Conservation (phyloP, 2,329 filamentous ascomycete species). For the Penicillium digitatum region DNA sequence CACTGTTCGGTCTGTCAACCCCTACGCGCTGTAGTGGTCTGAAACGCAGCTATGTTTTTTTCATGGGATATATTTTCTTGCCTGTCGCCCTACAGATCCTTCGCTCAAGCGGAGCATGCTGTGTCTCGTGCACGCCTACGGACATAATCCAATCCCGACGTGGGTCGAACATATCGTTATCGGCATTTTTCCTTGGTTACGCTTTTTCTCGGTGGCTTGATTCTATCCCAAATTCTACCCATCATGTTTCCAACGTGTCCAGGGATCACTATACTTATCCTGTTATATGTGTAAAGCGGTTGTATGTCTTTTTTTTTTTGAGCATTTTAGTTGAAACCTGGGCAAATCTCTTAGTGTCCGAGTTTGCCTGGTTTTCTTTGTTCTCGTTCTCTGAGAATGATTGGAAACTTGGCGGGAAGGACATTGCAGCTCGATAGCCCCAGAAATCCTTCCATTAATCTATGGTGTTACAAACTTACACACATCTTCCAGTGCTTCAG, state of each 20-base stretch:
- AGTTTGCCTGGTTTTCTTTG: constrained; percentile 13
- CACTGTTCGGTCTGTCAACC: constrained; percentile 51
- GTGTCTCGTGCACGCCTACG: constrained; percentile 12
- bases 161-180: constrained; percentile 26
- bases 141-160: constrained; percentile 23
- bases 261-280: constrained; percentile 22
- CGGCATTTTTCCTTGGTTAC: constrained; percentile 14
- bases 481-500: neutral
- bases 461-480: constrained; percentile 20
- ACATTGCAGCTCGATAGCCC: constrained; percentile 22
- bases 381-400: constrained; percentile 2
- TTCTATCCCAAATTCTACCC: neutral
- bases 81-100: constrained; percentile 27
- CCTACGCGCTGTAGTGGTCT: constrained; percentile 45
- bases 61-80: constrained; percentile 26
- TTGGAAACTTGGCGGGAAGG: constrained; percentile 8
- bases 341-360: constrained; percentile 12
- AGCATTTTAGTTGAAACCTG: constrained; percentile 19
- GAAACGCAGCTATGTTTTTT: constrained; percentile 10
- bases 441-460: constrained; percentile 23
- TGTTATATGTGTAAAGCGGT: constrained; percentile 25
- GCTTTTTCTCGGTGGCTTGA: constrained; percentile 9
- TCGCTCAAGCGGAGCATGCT: constrained; percentile 12
- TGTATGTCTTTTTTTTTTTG: constrained; percentile 17
- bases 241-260: constrained; percentile 12